Base-by-base conservation (phyloP, 23 red algal genomes). In the Gracilariopsis chorda region DNA sequence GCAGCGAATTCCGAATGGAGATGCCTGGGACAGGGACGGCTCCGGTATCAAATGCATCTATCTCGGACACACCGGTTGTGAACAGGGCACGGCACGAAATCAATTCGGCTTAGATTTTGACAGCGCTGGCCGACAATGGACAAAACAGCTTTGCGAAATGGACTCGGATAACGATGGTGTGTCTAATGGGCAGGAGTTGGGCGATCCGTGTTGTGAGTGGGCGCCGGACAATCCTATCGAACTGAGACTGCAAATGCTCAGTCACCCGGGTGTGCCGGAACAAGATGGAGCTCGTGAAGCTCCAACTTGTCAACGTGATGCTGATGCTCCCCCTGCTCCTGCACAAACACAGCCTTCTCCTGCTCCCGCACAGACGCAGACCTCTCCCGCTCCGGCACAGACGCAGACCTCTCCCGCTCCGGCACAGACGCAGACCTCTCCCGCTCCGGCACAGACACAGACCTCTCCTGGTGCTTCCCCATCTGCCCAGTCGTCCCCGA, bases 141-240 rank as follows among this genome's bases (percentile, higher is more conserved):
- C 45, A 4, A 80, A 83, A 53, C 4, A 63, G 17, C 41, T 94
- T 2, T 94, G 92, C 86, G 45, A 94, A 68, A 35, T 40, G 27
- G 92, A 94, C 81, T 94, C 92, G 11, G 92, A 94, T 28, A 71
- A 53, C 51, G 92, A 94, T 56, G 92, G 92, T 23, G 43, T 88
- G 12, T 59, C 82, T 8, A 94, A 94, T 33, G 92, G 92, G 32
- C 37, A 88, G 24, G 92, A 94, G 70, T 33, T 94, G 3, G 92
- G 92, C 33, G 92, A 94, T 49, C 92, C 92, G 20, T 94, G 92
- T 77, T 94, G 92, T 41, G 24, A 28, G 19, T 94, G 92, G 92
- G 17, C 27, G 4, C 53, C 20, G 20, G 67, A 30, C 1, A 30
- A 36, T 13, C 71, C 81, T 10, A 25, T 25, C 7, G 42, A 41